A percentile compares a stretch with the other conserved stretches of the same genome.
Conservation (phyloP, 192 early-diverging fungal species). For the Umbelopsis sp. region DNA sequence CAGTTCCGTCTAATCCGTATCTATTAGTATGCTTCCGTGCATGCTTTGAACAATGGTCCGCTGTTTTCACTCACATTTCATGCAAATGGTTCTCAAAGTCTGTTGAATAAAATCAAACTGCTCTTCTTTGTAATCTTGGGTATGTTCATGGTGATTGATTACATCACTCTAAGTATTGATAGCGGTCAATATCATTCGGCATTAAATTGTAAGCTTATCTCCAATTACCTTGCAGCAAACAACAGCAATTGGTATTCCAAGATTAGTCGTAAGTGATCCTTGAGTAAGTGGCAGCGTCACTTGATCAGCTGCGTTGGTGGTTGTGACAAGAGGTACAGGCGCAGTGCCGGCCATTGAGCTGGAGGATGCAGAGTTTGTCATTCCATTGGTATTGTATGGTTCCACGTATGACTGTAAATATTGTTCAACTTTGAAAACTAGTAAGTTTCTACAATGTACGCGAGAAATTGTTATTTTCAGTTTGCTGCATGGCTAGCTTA, state of each 20-base stretch:
- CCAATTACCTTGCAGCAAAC: conserved; percentile 80
- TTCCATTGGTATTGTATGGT: conserved; percentile 29
- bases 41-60: background rate
- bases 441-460: background rate
- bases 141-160: conserved; percentile 74
- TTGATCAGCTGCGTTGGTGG: conserved; percentile 44
- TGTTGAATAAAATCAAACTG: conserved; percentile 97
- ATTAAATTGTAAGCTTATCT: background rate
- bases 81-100: conserved; percentile 82
- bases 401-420: conserved; percentile 76
- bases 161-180: conserved; percentile 56
- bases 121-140: conserved; percentile 85
- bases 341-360: conserved; percentile 36
- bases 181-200: background rate
- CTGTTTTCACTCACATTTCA: conserved; percentile 70
- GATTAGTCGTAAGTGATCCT: conserved; percentile 83
- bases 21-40: background rate
- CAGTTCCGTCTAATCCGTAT: conserved; percentile 73
- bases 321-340: conserved; percentile 27
- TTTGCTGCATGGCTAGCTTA: conserved; percentile 25
- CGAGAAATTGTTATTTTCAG: background rate
- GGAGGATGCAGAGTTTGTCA: conserved; percentile 32
- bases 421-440: conserved; percentile 54
- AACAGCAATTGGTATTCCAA: conserved; percentile 88
- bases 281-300: conserved; percentile 73